Base-by-base conservation (phyloP, 2,329 filamentous ascomycete species). In the Talaromyces sp. region DNA sequence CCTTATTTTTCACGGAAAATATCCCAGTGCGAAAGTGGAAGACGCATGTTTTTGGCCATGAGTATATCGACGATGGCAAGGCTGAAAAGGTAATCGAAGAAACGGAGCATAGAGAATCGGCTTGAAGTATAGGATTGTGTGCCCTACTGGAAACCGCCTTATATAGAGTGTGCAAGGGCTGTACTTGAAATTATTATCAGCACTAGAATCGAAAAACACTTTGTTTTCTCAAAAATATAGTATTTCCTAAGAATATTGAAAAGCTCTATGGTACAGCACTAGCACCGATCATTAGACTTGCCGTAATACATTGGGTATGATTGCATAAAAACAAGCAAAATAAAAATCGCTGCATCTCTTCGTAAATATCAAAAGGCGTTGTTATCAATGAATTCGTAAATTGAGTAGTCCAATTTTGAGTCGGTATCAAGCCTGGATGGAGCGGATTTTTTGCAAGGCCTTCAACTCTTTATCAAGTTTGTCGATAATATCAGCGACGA, bases 391-490 rank as follows among this genome's bases (percentile, higher is more conserved):
- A 47, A 47, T 19, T 55, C 52, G 25, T 51, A 25, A 51, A 6
- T 13, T 25, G 10, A 9, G 25, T 5, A 3, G 25, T 13, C 44
- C 13, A 3, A 22, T 39, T 27, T n/a, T 15, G 17, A 51, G 33
- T 11, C 6, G 4, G 25, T 47, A 55, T 63, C 57, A 63, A 9
- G 39, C 57, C 25, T 57, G 61, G 15, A 63, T 47, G n/a, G 58
- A 54, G 27, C 58, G 57, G 30, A 59, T 57, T 17, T 63, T 63
- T 55, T 60, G 61, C 47, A 63, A 42, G 27, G 57, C 61, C 27
- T 63, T 60, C 44, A 63, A 25, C 57, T 63, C 61, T 55, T 49
- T 57, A 39, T 59, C 57, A 27, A 63, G 36, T 33, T 57, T 63
- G 25, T 57, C 61, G 7, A 63, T 27, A 22, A 60, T 32, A 39